phyloP scores from a whole-genome alignment of 495 filamentous ascomycete species.

The Xylaria venustula region DNA sequence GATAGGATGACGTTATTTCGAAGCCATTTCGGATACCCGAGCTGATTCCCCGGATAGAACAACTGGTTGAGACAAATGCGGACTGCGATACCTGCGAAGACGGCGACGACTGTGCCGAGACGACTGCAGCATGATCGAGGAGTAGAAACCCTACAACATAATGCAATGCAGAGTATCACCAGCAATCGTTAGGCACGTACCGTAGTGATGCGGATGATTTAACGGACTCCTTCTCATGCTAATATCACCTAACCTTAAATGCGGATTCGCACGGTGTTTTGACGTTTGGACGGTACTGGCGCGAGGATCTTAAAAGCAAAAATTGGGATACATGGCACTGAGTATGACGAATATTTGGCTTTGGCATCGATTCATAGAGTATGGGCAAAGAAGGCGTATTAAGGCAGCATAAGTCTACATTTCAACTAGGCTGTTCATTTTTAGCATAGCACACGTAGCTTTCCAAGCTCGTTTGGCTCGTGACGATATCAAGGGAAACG shows the following conservation, averaged over 20 bases:
- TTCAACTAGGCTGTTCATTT: slow-evolving; percentile 1
- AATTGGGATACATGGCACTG: slow-evolving; percentile 6
- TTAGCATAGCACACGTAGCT: slow-evolving; percentile 1
- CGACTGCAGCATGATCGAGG: slow-evolving; percentile 13
- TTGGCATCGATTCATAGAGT: slow-evolving; percentile 1
- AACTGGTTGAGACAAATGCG: slow-evolving; percentile 34
- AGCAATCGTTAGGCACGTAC: background rate
- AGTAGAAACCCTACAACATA: too few species aligned
- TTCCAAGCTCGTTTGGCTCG: background rate
- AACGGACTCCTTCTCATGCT: background rate
- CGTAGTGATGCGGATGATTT: background rate
- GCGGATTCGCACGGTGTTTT: background rate
- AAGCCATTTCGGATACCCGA: slow-evolving; percentile 78
- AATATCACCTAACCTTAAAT: background rate
- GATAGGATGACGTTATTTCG: slow-evolving; percentile 72
- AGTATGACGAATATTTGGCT: background rate
- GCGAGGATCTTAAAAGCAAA: slow-evolving; percentile 9
- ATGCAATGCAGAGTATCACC: background rate
- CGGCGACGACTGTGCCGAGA: too few species aligned
- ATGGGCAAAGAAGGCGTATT: slow-evolving; percentile 4
- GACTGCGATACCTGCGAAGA: too few species aligned
- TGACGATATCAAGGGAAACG: background rate
- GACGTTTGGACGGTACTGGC: background rate
- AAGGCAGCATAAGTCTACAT: slow-evolving; percentile 12
- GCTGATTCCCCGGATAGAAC: slow-evolving; percentile 66